Percentiles rank a stretch among this genome's conserved stretches.
Conservation (phyloP, 495 filamentous ascomycete genomes). For the Acidiella bohemica region DNA sequence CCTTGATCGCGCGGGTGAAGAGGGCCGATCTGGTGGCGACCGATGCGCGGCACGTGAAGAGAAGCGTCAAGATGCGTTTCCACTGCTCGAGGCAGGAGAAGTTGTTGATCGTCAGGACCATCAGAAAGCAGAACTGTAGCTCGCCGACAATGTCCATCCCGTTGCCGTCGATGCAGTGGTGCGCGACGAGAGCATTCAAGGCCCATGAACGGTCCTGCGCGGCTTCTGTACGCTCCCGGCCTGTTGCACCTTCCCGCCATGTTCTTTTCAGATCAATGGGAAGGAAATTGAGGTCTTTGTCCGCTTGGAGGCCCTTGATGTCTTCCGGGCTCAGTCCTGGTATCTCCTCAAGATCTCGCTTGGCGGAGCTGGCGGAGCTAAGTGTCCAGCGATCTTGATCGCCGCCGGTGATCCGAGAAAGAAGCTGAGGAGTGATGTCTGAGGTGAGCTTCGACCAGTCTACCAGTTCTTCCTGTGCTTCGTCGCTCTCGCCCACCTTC, state of each 20-base stretch:
- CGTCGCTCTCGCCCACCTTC: conserved; percentile 4
- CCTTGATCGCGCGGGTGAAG: conserved; percentile 45
- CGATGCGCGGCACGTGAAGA: conserved; percentile 55
- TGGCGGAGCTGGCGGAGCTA: conserved; percentile 34
- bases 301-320: conserved; percentile 11
- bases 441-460: conserved; percentile 38
- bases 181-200: conserved; percentile 40
- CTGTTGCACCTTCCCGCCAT: conserved; percentile 55
- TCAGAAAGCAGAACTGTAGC: conserved; percentile 72
- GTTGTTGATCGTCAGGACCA: conserved; percentile 68
- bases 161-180: conserved; percentile 6
- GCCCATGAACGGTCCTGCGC: conserved; percentile 61
- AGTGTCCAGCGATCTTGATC: conserved; percentile 38
- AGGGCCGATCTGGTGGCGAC: conserved; percentile 42
- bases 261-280: conserved; percentile 43
- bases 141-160: conserved; percentile 58
- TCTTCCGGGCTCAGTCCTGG: conserved; percentile 25
- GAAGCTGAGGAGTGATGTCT: conserved; percentile 34
- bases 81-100: conserved; percentile 80
- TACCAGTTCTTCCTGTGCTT: conserved; percentile 21
- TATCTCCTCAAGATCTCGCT: conserved; percentile 33
- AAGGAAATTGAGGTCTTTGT: conserved; percentile 38
- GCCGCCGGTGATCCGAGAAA: conserved; percentile 37
- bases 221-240: conserved; percentile 56
- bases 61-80: conserved; percentile 58